Evolutionary conservation across 2,329 filamentous ascomycete genomes (phyloP).

Genomic region (Bertia moriformis): DNA sequence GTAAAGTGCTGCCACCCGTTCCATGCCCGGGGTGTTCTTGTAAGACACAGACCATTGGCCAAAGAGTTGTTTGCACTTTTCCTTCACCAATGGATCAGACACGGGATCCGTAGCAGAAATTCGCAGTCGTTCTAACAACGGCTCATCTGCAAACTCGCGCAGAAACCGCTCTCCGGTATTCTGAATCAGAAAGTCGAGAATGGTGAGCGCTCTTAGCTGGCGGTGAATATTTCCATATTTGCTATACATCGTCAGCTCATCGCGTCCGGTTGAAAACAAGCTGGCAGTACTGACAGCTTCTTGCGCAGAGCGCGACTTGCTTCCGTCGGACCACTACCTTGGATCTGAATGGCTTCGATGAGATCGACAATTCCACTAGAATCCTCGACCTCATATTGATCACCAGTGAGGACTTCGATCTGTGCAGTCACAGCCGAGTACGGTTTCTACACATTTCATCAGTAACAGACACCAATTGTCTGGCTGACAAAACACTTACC

Average conservation of each 20-base stretch:
- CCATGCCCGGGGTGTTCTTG: slow-evolving; percentile 45
- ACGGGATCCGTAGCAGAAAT: slow-evolving; percentile 48
- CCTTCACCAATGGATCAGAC: slow-evolving; percentile 45
- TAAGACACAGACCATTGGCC: slow-evolving; percentile 52
- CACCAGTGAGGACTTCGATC: slow-evolving; percentile 51
- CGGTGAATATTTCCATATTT: slow-evolving; percentile 56
- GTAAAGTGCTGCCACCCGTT: slow-evolving; percentile 43
- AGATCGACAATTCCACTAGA: slow-evolving; percentile 51
- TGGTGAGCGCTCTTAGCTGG: slow-evolving; percentile 45
- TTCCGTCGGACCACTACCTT: slow-evolving; percentile 49
- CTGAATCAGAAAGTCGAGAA: slow-evolving; percentile 53
- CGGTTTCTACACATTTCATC: slow-evolving; percentile 44
- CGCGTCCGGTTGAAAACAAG: background rate
- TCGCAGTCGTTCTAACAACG: slow-evolving; percentile 49
- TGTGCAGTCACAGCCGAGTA: slow-evolving; percentile 56
- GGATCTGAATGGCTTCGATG: slow-evolving; percentile 52
- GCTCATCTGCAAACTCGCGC: slow-evolving; percentile 49
- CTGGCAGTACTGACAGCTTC: slow-evolving; percentile 31
- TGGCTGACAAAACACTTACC: too few species aligned
- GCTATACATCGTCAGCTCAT: background rate
- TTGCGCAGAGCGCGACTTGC: slow-evolving; percentile 53
- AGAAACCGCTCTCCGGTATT: slow-evolving; percentile 53
- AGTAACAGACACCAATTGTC: background rate
- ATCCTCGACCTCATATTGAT: slow-evolving; percentile 55
- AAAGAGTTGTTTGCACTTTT: slow-evolving; percentile 53